These are phyloP conservation scores for Aspergillus sp. DNA, from an alignment of 2,329 filamentous ascomycete genomes.

Conservation along the genomic window DNA sequence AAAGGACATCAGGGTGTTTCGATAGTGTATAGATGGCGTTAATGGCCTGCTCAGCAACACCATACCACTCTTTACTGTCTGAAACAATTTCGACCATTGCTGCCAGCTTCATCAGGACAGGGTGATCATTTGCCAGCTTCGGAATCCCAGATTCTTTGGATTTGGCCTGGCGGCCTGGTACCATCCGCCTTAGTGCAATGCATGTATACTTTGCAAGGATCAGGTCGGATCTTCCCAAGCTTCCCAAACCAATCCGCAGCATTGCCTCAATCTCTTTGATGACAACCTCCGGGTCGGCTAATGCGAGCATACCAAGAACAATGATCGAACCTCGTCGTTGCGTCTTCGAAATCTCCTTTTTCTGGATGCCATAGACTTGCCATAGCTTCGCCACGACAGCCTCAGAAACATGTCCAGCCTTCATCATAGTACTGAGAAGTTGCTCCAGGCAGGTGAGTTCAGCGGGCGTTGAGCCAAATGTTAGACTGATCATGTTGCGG, in stretches of 20 bases:
- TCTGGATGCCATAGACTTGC: slow-evolving; percentile 96
- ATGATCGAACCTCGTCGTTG: slow-evolving; percentile 94
- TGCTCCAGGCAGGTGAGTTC: slow-evolving; percentile 95
- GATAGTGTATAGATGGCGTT: slow-evolving; percentile 92
- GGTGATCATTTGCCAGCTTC: slow-evolving; percentile 87
- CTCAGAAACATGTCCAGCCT: slow-evolving; percentile 80
- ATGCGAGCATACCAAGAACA: slow-evolving; percentile 91
- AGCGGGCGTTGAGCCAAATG: slow-evolving; percentile 90
- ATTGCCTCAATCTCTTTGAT: slow-evolving; percentile 94
- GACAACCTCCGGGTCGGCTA: slow-evolving; percentile 88
- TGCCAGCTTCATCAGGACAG: slow-evolving; percentile 76
- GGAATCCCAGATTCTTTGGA: slow-evolving; percentile 64
- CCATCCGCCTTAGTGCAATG: slow-evolving; percentile 87
- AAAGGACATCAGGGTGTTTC: slow-evolving; percentile 89
- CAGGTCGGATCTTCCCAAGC: slow-evolving; percentile 76
- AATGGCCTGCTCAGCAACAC: slow-evolving; percentile 93
- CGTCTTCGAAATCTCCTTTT: slow-evolving; percentile 84
- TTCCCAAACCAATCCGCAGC: slow-evolving; percentile 82
- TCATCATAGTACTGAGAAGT: slow-evolving; percentile 96
- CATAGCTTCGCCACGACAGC: slow-evolving; percentile 88
- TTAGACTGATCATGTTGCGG: slow-evolving; percentile 98
- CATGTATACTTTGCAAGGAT: slow-evolving; percentile 94
- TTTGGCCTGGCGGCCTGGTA: slow-evolving; percentile 78
- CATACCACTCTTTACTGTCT: slow-evolving; percentile 91
- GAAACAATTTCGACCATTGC: slow-evolving; percentile 82